These are phyloP conservation scores for Pseudocercospora musae DNA, from an alignment of 2,329 filamentous ascomycete genomes.

Conservation along the genomic window DNA sequence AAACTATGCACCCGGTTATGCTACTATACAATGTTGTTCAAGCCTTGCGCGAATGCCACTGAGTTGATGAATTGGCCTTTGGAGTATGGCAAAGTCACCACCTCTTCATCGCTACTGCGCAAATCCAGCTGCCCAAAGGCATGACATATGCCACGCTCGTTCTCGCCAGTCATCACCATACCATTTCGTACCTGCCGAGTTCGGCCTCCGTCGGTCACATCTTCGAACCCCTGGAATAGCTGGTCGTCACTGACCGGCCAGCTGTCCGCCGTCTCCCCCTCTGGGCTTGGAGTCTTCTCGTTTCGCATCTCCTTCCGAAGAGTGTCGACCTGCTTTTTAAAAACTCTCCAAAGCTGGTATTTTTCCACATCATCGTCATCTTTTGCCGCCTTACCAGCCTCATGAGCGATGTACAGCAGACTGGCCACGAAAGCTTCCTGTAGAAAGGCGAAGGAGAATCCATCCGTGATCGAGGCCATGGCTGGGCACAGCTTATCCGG, in stretches of 20 bases:
- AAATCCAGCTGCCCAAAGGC: not conserved
- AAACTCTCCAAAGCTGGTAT: conserved; percentile 57
- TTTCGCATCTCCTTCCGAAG: conserved; percentile 56
- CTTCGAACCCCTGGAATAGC: not conserved
- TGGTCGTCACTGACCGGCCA: not conserved
- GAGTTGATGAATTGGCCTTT: conserved; percentile 7
- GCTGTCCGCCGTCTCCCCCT: not conserved
- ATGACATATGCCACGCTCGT: not conserved
- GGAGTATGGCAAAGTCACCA: not conserved
- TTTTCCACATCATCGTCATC: conserved; percentile 44
- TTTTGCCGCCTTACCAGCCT: conserved; percentile 27
- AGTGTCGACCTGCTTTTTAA: conserved; percentile 60
- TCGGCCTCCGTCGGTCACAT: not conserved
- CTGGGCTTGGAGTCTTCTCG: not conserved
- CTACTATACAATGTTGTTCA: not conserved
- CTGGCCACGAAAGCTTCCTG: conserved; percentile 66
- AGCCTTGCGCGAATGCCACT: not conserved
- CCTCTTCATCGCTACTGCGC: not conserved
- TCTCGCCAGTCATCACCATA: not conserved
- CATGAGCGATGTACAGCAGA: conserved; percentile 55
- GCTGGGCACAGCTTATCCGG: conserved; percentile 54
- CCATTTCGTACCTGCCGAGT: not conserved
- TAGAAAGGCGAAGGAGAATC: conserved; percentile 67
- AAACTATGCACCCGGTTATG: no score
- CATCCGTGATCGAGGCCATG: conserved; percentile 59